These are phyloP conservation scores for Gonapodya prolifera DNA, from an alignment of 192 early-diverging fungal genomes.

Conservation along the genomic window DNA sequence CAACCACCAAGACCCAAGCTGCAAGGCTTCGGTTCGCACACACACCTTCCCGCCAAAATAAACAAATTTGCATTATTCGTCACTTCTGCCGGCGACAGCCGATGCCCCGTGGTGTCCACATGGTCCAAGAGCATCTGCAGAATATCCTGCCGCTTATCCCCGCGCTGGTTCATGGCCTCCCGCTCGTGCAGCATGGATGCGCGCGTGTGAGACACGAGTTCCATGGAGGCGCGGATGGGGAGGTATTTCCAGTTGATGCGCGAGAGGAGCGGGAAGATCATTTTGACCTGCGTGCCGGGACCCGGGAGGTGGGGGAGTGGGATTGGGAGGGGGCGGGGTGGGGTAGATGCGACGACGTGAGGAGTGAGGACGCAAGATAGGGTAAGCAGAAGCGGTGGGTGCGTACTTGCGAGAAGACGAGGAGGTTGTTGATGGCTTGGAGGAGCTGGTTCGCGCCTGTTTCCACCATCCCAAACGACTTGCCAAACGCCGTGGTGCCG, in stretches of 20 bases:
- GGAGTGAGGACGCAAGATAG: too few species aligned
- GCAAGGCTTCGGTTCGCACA: not conserved
- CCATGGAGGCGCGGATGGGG: not conserved
- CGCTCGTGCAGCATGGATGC: not conserved
- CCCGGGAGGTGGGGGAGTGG: not conserved
- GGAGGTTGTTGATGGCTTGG: not conserved
- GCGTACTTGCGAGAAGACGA: not conserved
- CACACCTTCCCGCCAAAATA: not conserved
- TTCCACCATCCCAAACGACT: constrained; percentile 34
- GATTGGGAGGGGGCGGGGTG: not conserved
- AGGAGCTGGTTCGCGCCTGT: constrained; percentile 26
- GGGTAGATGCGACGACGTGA: too few species aligned
- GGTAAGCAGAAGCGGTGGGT: too few species aligned
- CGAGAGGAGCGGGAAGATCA: not conserved
- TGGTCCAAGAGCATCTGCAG: not conserved
- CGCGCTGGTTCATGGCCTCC: not conserved
- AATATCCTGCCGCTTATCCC: not conserved
- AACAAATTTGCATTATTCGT: not conserved
- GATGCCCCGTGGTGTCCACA: not conserved
- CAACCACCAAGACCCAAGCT: not conserved
- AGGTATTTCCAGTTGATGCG: not conserved
- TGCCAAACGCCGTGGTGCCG: constrained; percentile 36
- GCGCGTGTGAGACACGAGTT: not conserved
- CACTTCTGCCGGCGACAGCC: not conserved
- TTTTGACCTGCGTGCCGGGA: not conserved